Conservation (phyloP, 352 stramenopile genomes). For the Globisporangium acanthophoron region DNA sequence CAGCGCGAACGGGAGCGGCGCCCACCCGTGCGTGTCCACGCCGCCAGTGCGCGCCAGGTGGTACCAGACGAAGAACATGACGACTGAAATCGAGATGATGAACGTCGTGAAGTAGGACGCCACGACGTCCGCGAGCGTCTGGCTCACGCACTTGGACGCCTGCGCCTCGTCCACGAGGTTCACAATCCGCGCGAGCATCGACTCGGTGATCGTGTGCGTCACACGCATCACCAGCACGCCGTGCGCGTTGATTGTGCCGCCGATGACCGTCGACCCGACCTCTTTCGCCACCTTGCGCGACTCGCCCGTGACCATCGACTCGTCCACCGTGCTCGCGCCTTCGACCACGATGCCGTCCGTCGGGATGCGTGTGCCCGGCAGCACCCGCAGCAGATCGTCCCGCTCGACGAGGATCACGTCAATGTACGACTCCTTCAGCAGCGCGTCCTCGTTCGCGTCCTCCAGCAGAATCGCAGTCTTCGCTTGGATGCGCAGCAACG, state of each 20-base stretch:
- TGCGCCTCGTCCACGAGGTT: slow-evolving; percentile 70
- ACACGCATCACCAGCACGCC: slow-evolving; percentile 65
- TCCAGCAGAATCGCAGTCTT: slow-evolving; percentile 89
- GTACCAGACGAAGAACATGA: slow-evolving; percentile 77
- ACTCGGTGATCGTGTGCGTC: slow-evolving; percentile 68
- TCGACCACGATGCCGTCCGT: slow-evolving; percentile 67
- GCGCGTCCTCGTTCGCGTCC: slow-evolving; percentile 11
- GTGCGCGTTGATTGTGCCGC: slow-evolving; percentile 64
- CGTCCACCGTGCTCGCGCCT: slow-evolving; percentile 60
- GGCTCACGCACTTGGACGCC: slow-evolving; percentile 47
- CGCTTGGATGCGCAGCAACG: slow-evolving; percentile 60
- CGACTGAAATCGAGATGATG: slow-evolving; percentile 50
- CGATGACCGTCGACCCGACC: slow-evolving; percentile 50
- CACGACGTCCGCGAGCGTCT: slow-evolving; percentile 62
- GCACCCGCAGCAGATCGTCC: slow-evolving; percentile 60
- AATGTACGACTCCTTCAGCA: slow-evolving; percentile 62
- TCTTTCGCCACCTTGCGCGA: slow-evolving; percentile 62
- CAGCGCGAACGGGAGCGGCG: slow-evolving; percentile 61
- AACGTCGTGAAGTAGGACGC: slow-evolving; percentile 72
- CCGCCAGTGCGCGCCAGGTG: slow-evolving; percentile 31
- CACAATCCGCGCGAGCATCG: slow-evolving; percentile 72
- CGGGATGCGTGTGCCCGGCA: slow-evolving; percentile 63
- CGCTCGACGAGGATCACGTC: slow-evolving; percentile 71
- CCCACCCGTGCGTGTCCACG: slow-evolving; percentile 46
- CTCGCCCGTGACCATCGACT: slow-evolving; percentile 79